phyloP scores from a whole-genome alignment of 768 basidiomycete species.

The Aureoboletus auriporus region DNA sequence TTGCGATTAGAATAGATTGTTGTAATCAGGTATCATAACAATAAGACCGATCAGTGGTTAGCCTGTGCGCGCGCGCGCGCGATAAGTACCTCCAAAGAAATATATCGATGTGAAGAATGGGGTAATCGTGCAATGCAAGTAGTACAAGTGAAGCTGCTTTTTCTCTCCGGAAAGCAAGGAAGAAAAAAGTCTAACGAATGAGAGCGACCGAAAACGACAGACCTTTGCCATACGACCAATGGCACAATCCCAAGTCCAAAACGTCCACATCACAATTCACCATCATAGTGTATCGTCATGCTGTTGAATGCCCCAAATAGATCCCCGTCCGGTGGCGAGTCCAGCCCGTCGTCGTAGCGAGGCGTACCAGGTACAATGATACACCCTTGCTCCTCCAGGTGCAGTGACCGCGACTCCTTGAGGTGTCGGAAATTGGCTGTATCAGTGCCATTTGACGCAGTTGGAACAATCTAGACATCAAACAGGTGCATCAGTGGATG shows the following conservation, averaged over 20 bases:
- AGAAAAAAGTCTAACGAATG: conserved; percentile 16
- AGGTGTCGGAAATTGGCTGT: conserved; percentile 87
- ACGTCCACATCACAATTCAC: conserved; percentile 41
- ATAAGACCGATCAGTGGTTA: conserved; percentile 23
- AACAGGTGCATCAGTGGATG: conserved; percentile 20
- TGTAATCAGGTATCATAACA: conserved; percentile 30
- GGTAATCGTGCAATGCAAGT: conserved; percentile 29
- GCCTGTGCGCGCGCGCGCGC: conserved; percentile 13
- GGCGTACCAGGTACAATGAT: conserved; percentile 36
- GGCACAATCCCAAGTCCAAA: not conserved
- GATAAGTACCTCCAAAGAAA: conserved; percentile 24
- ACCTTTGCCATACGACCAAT: conserved; percentile 9
- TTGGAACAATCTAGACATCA: conserved; percentile 69
- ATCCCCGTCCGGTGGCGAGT: conserved; percentile 49
- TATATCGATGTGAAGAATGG: conserved; percentile 13
- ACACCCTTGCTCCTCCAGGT: conserved; percentile 68
- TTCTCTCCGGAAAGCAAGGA: conserved; percentile 21
- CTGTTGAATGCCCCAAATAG: conserved; percentile 86
- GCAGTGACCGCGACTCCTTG: conserved; percentile 87
- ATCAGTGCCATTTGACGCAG: conserved; percentile 69
- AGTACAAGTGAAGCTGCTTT: conserved; percentile 29
- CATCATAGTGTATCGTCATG: conserved; percentile 85
- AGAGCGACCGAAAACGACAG: conserved; percentile 14
- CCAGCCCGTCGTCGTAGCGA: conserved; percentile 42
- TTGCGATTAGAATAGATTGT: conserved; percentile 27